Base-by-base conservation (phyloP, 179 eudicot genomes). In the Amaranthus tricolor region DNA sequence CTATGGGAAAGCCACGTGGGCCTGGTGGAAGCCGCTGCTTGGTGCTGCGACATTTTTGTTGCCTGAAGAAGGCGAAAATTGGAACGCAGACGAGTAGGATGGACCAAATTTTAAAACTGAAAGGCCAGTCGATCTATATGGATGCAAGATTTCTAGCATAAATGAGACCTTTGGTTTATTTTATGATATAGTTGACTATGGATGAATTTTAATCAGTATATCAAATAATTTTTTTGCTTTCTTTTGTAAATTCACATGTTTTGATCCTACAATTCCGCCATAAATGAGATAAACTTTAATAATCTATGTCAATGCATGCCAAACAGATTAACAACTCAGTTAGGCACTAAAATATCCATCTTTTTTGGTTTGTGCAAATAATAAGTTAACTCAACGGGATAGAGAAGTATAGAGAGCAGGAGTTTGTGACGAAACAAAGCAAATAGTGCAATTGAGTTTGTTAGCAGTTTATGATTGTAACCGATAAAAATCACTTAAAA, bases 11-110 rank as follows among this genome's bases (percentile, higher is more conserved):
- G 44, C 75, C 80, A 17, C 66, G 66, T 63, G 76, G 80, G 6
- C 76, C 80, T 17, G 80, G 80, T 54, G 80, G 80, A 63, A 71
- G 76, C 21, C 43, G 80, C 21, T 19, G 80, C 66, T 43, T 70
- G 31, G 6, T 44, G 14, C 20, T 62, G 59, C 19, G 24, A 9
- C 13, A 54, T 47, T 50, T 56, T 14, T 53, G 48, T 6, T 40
- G 53, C 2, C 40, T 31, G 43, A 71, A 10, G n/a, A 77, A 58
- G 48, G 52, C 15, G 14, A 55, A 48, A 5, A 55, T 0, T 43
- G 63, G 71, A 15, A 71, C 47, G 51, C 55, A 0, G 8, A 64
- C 12, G 65, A 77, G 66, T 3, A 77, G 48, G 9, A 77, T 24
- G 8, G 65, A 47, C 53, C 64, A 70, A 10, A 54, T 11, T 71